phyloP scores from a whole-genome alignment of 1,284 basidiomycete genomes.

The Cronartium quercuum region DNA sequence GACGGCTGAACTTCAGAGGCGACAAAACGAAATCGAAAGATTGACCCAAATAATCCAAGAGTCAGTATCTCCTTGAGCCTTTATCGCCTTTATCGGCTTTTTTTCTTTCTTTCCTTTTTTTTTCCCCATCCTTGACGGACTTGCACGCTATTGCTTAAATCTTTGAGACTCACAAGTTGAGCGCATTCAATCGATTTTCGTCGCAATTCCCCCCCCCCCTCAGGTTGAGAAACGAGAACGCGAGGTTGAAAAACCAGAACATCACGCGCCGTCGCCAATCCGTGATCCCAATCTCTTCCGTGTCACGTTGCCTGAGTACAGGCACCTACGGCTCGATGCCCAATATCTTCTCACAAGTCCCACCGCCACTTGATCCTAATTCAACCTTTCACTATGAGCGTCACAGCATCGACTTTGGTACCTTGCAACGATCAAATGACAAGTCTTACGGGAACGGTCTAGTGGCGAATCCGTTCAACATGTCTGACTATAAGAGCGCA shows the following conservation, averaged over 20 bases:
- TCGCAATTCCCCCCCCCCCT: not conserved
- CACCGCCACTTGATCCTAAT: not conserved
- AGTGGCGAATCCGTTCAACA: not conserved
- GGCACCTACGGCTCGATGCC: not conserved
- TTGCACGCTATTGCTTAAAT: no score
- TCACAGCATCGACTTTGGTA: not conserved
- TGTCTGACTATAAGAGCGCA: not conserved
- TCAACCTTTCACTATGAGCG: not conserved
- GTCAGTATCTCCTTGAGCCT: constrained; percentile 4
- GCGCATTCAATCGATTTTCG: not conserved
- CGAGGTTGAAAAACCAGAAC: constrained; percentile 24
- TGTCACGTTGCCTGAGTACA: constrained; percentile 24
- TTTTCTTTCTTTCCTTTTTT: no score
- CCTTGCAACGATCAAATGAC: not conserved
- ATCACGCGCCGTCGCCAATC: constrained; percentile 26
- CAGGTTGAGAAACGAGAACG: constrained; percentile 30
- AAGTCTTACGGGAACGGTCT: not conserved
- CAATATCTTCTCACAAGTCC: constrained; percentile 1
- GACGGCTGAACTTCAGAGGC: constrained; percentile 17
- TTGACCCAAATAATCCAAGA: constrained; percentile 19
- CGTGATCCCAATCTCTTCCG: constrained; percentile 37
- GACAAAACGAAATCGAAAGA: constrained; percentile 35
- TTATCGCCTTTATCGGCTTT: no score
- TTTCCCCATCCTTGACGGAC: no score
- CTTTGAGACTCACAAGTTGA: not conserved